Evolutionary conservation across 257 asterid species (phyloP).

Genomic region (Anisodus acutangulus): DNA sequence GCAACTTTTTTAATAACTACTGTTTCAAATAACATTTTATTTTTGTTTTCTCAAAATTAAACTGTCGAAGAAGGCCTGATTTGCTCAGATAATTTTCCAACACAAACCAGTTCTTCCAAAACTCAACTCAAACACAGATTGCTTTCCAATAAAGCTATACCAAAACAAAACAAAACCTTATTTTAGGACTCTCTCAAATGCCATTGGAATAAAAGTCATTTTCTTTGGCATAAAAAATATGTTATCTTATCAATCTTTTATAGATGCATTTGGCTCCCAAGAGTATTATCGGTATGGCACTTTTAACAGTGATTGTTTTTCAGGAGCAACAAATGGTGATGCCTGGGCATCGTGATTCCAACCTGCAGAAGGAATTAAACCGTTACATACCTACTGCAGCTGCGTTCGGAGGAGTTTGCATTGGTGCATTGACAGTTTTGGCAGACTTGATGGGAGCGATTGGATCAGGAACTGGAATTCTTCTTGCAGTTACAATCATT

Average conservation of each 20-base stretch:
- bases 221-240: neutral
- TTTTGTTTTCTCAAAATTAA: neutral
- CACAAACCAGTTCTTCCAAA: neutral
- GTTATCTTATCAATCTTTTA: neutral
- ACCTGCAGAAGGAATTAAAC: constrained; percentile 67
- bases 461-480: constrained; percentile 77
- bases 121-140: neutral
- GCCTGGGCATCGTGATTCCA: constrained; percentile 77
- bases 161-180: neutral
- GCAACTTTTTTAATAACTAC: neutral
- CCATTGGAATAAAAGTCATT: neutral
- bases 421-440: constrained; percentile 72
- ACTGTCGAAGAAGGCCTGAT: neutral
- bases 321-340: constrained; percentile 92
- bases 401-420: constrained; percentile 78
- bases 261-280: neutral
- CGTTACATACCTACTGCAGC: constrained; percentile 79
- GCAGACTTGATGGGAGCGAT: constrained; percentile 81
- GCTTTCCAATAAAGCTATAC: no score
- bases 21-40: neutral
- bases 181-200: neutral
- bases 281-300: neutral
- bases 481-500: constrained; percentile 72
- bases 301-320: constrained; percentile 22
- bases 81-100: neutral